Evolutionary conservation across 2,329 filamentous ascomycete species (phyloP).

Genomic region (Lasiodiplodia theobromae): DNA sequence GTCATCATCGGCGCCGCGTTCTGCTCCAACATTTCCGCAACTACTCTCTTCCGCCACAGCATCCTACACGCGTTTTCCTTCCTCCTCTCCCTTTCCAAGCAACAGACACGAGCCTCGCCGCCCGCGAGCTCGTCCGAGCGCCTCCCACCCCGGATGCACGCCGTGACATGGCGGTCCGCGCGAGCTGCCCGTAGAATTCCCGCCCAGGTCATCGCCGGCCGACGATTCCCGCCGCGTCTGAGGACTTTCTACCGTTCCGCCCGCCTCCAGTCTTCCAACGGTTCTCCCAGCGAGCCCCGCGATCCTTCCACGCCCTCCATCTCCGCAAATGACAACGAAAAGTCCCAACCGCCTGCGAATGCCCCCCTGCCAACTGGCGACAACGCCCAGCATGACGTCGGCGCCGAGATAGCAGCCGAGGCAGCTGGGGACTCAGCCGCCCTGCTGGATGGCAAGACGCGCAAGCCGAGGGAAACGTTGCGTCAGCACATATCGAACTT

Average conservation of each 20-base stretch:
- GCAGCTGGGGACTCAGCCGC: slow-evolving; percentile 41
- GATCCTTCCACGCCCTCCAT: slow-evolving; percentile 8
- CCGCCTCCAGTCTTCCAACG: slow-evolving; percentile 30
- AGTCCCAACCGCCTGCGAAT: slow-evolving; percentile 1
- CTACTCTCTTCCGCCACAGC: neutral
- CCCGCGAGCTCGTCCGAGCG: slow-evolving; percentile 33
- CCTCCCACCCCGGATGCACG: slow-evolving; percentile 48
- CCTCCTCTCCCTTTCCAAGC: slow-evolving; percentile 13
- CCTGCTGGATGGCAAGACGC: slow-evolving; percentile 45
- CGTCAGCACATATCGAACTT: slow-evolving; percentile 45
- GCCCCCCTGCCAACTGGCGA: slow-evolving; percentile 3
- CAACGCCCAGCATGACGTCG: slow-evolving; percentile 35
- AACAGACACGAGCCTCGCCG: slow-evolving; percentile 34
- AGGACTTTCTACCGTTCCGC: slow-evolving; percentile 46
- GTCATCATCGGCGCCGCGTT: slow-evolving; percentile 8
- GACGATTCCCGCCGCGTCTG: slow-evolving; percentile 43
- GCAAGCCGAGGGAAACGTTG: slow-evolving; percentile 44
- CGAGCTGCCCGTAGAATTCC: slow-evolving; percentile 50
- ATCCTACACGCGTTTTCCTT: neutral
- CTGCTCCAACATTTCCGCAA: slow-evolving; percentile 28
- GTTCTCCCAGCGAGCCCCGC: slow-evolving; percentile 39
- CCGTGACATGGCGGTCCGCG: slow-evolving; percentile 49
- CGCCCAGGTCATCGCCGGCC: slow-evolving; percentile 45
- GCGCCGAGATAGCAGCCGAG: slow-evolving; percentile 31
- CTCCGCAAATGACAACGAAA: neutral